Percentiles rank a stretch among this genome's conserved stretches.
Evolutionary conservation across 164 flowering plant species (phyloP).

Genomic region (Tinospora cordifolia): DNA sequence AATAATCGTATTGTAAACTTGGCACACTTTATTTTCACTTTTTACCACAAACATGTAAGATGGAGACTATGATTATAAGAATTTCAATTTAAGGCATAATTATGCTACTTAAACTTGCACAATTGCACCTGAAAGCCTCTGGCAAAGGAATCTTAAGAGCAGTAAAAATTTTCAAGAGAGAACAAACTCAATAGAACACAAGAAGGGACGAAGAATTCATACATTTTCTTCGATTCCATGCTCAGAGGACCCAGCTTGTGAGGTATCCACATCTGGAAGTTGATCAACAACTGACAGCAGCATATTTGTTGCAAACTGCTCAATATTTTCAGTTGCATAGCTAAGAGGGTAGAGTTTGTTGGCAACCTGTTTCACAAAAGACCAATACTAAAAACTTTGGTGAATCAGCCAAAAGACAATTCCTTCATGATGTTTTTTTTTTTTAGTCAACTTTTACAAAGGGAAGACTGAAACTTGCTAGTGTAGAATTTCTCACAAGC

Average conservation of each 20-base stretch:
- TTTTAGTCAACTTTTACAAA: background rate
- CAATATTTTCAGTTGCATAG: conserved; percentile 54
- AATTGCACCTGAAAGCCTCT: background rate
- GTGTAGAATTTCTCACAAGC: background rate
- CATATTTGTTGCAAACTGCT: conserved; percentile 73
- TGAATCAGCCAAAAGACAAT: background rate
- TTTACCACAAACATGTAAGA: background rate
- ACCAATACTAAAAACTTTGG: background rate
- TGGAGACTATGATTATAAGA: background rate
- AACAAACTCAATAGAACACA: background rate
- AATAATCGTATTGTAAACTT: too few species aligned
- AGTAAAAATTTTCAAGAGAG: background rate
- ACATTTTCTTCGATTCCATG: conserved; percentile 56
- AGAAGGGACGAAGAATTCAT: background rate
- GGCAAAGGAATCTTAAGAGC: background rate
- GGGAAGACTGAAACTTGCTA: background rate
- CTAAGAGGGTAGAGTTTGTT: conserved; percentile 74
- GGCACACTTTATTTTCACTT: too few species aligned
- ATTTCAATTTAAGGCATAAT: background rate
- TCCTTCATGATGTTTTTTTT: background rate
- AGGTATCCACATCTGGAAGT: conserved; percentile 32
- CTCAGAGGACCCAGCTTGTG: conserved; percentile 29
- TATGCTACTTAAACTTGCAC: background rate
- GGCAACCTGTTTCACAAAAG: conserved; percentile 52
- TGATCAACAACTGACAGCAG: conserved; percentile 62